Evolutionary conservation across 495 filamentous ascomycete genomes (phyloP), one percentile per base, ranked within the genome.

Genomic region (Neurospora sp.): DNA sequence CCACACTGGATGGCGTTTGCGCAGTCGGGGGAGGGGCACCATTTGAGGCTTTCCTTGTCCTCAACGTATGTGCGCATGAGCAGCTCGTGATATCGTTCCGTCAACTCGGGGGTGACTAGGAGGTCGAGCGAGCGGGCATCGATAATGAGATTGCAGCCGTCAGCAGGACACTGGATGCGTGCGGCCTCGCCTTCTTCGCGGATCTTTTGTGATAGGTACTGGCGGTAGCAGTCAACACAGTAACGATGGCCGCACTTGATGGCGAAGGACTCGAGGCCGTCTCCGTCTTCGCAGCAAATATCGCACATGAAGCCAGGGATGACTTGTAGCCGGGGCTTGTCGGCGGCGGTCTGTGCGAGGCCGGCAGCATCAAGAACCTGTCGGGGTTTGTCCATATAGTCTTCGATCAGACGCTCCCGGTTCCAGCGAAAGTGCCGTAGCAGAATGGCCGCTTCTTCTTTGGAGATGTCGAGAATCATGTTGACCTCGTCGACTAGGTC

Each of bases 221-320:
- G 94, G 41, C 90, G 86, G 79, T 98, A 99, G 82, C 96, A 99
- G 76, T 93, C 88, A 40, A 93, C 91, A 73, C 96, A 99, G 78
- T 96, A 98, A n/a, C 96, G 88, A 81, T 99, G 96, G 0, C 90
- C 92, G 79, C 96, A 99, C 74, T 93, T 96, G 89, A 99, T 94
- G 6, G 96, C 93, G 79, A 97, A 98, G 22, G 92, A 94, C 76
- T 93, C 82, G n/a, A 98, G 81, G 0, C 89, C 90, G 6, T 87
- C 83, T 16, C 86, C 90, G 74, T 99, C 96, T 73, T 99, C 94
- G 81, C 92, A 99, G 81, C 96, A 99, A 75, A 99, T 99, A 68
- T 96, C 93, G 82, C 96, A 99, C 73, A 88, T 84, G 80, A 99
- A 99, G 5, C 89, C 92, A 12, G 87, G 85, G 31, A 96, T 82